A percentile compares a stretch with the other conserved stretches of the same genome.
These are phyloP conservation scores for Sugiyamaella neomexicana DNA, from an alignment of 1,139 yeast genomes.

Conservation along the genomic window DNA sequence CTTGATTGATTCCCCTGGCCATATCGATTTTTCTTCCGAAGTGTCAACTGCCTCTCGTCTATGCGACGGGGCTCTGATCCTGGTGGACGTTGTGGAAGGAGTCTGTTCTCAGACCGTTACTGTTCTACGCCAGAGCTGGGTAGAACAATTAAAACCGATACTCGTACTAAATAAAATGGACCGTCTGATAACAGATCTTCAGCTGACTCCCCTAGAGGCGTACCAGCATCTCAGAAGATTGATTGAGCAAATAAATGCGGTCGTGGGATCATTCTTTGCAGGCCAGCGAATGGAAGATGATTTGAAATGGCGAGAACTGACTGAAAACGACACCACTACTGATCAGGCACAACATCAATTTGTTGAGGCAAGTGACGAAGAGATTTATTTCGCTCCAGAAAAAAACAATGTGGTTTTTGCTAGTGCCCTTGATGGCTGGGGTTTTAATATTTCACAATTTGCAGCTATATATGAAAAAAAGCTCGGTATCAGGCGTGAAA, in stretches of 20 bases:
- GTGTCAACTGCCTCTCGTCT: slow-evolving; percentile 93
- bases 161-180: slow-evolving; percentile 93
- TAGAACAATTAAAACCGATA: slow-evolving; percentile 83
- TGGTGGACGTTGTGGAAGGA: slow-evolving; percentile 97
- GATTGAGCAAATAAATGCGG: slow-evolving; percentile 92
- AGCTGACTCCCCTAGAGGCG: slow-evolving; percentile 81
- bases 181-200: slow-evolving; percentile 77
- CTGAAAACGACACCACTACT: slow-evolving; percentile 38
- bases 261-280: slow-evolving; percentile 87
- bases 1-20: slow-evolving; percentile 97
- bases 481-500: slow-evolving; percentile 78
- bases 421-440: slow-evolving; percentile 98
- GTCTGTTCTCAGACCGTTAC: slow-evolving; percentile 96
- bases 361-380: slow-evolving; percentile 77
- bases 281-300: slow-evolving; percentile 95
- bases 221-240: slow-evolving; percentile 73
- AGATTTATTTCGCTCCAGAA: slow-evolving; percentile 85
- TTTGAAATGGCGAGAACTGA: slow-evolving; percentile 71
- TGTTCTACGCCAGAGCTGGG: slow-evolving; percentile 94
- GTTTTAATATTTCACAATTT: slow-evolving; percentile 85
- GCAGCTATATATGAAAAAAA: slow-evolving; percentile 83
- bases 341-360: slow-evolving; percentile 45
- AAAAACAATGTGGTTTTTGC: slow-evolving; percentile 91
- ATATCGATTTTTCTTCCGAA: slow-evolving; percentile 93
- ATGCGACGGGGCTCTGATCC: slow-evolving; percentile 94